Conservation (phyloP, 768 basidiomycete genomes). For the Rubroboletus satanas region DNA sequence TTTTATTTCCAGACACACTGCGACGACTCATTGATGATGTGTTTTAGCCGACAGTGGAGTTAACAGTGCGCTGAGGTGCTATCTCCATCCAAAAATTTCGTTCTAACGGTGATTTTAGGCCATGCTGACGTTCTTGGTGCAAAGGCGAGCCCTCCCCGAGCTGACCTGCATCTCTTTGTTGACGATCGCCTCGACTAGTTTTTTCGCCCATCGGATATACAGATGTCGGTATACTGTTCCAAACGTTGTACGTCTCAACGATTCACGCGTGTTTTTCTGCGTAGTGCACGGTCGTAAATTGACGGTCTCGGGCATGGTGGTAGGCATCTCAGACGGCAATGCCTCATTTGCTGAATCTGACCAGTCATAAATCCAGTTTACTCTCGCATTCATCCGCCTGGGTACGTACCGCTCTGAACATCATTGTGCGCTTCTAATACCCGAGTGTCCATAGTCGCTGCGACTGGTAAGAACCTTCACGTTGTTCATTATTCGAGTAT, state of each 20-base stretch:
- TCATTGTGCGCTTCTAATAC: background rate
- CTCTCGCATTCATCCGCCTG: constrained; percentile 16
- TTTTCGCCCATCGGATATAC: constrained; percentile 26
- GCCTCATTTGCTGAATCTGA: background rate
- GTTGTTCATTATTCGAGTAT: background rate
- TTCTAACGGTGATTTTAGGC: constrained; percentile 12
- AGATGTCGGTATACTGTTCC: constrained; percentile 7
- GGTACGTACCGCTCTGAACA: constrained; percentile 5
- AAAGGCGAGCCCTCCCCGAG: constrained; percentile 11
- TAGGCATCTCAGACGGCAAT: background rate
- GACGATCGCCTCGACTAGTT: constrained; percentile 7
- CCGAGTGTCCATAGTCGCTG: constrained; percentile 9
- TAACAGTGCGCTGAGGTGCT: constrained; percentile 15
- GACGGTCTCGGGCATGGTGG: constrained; percentile 16
- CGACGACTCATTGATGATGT: background rate
- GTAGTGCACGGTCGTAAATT: constrained; percentile 16
- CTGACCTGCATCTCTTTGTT: background rate
- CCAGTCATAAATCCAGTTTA: constrained; percentile 3
- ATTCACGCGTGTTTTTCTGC: background rate
- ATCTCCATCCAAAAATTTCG: background rate
- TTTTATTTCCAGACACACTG: background rate
- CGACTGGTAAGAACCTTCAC: constrained; percentile 12
- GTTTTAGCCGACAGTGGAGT: constrained; percentile 14
- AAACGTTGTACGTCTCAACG: background rate
- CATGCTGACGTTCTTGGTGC: constrained; percentile 22